These are phyloP conservation scores for Aspergillus sp. DNA, from an alignment of 2,329 filamentous ascomycete species.

Conservation along the genomic window DNA sequence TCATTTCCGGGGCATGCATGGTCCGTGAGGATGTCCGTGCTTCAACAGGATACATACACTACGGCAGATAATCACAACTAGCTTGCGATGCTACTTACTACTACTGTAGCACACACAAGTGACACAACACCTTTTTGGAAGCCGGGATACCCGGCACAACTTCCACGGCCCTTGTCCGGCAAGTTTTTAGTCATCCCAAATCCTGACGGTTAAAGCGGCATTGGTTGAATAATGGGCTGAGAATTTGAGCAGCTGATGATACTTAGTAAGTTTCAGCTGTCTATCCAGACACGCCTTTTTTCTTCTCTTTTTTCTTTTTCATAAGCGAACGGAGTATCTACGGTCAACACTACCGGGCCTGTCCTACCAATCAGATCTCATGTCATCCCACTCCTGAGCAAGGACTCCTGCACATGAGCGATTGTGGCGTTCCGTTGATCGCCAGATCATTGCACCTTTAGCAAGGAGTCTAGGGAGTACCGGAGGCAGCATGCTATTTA, in stretches of 20 bases:
- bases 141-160: not conserved
- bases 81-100: not conserved
- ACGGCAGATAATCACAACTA: not conserved
- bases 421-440: not conserved
- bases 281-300: not conserved
- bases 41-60: constrained; percentile 6
- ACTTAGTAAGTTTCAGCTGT: not conserved
- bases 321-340: not conserved
- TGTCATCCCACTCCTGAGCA: not conserved
- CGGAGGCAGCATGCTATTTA: not conserved
- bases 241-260: not conserved
- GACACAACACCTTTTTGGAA: not conserved
- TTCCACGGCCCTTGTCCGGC: not conserved
- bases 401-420: not conserved
- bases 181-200: not conserved
- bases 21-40: constrained; percentile 20
- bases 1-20: constrained; percentile 10
- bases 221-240: not conserved
- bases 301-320: too few relatives aligned
- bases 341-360: not conserved
- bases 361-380: not conserved
- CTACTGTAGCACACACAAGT: too few relatives aligned
- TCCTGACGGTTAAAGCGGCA: not conserved
- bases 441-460: not conserved
- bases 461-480: not conserved